These are phyloP conservation scores for Sclerotinia glacialis DNA, from an alignment of 2,329 filamentous ascomycete species.

Conservation along the genomic window DNA sequence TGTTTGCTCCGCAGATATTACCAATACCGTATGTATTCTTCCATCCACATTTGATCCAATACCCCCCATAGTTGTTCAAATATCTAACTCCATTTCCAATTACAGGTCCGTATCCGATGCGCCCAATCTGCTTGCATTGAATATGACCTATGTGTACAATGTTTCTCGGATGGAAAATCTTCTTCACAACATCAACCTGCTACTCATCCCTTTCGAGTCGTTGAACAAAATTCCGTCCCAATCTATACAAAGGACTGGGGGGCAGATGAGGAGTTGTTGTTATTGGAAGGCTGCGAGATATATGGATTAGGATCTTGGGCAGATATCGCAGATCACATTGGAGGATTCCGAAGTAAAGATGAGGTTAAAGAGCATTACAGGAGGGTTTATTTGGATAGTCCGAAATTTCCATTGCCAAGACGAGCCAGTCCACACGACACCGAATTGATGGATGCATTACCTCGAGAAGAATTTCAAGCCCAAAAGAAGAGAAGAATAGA, in stretches of 20 bases:
- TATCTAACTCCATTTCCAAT: constrained; percentile 17
- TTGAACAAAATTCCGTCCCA: constrained; percentile 97
- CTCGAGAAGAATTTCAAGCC: constrained; percentile 88
- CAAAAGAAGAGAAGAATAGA: constrained; percentile 93
- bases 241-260: constrained; percentile 96
- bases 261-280: constrained; percentile 90
- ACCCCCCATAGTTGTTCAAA: background rate
- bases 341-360: constrained; percentile 89
- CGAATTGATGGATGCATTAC: constrained; percentile 72
- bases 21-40: constrained; percentile 74
- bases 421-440: constrained; percentile 81
- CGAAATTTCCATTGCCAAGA: constrained; percentile 81
- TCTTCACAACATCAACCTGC: constrained; percentile 83
- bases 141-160: constrained; percentile 95
- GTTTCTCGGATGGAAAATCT: constrained; percentile 78
- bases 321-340: constrained; percentile 96
- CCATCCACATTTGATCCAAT: background rate
- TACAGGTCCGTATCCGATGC: constrained; percentile 88
- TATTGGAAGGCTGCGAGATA: constrained; percentile 91
- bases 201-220: constrained; percentile 86
- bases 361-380: constrained; percentile 96
- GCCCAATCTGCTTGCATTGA: constrained; percentile 75
- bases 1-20: constrained; percentile 94
- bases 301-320: constrained; percentile 97
- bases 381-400: constrained; percentile 78